Conservation (phyloP, 192 early-diverging fungal genomes). For the Coemansia sp. region DNA sequence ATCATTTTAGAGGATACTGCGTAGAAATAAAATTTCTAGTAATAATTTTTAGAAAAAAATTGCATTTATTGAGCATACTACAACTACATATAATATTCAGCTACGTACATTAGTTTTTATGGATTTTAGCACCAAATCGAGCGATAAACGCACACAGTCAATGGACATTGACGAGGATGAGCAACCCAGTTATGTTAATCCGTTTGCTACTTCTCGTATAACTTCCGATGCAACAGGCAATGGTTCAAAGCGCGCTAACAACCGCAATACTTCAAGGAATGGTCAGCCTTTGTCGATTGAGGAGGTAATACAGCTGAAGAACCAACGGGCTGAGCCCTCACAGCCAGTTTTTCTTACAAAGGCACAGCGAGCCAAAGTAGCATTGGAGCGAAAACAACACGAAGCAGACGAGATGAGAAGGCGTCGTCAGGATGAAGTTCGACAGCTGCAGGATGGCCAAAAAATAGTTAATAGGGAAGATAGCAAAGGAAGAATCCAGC, state of each 20-base stretch:
- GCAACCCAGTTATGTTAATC: neutral
- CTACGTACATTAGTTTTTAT: neutral
- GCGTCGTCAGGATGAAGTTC: constrained; percentile 64
- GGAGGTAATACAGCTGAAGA: constrained; percentile 37
- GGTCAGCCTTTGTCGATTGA: constrained; percentile 39
- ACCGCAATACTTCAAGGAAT: neutral
- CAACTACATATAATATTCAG: neutral
- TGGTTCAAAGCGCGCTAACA: neutral
- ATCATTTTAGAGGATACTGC: neutral
- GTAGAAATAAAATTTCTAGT: neutral
- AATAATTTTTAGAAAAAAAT: neutral
- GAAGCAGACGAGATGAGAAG: constrained; percentile 74
- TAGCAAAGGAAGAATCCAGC: neutral
- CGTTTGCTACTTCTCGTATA: neutral
- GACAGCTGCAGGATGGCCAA: constrained; percentile 13
- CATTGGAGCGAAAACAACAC: constrained; percentile 75
- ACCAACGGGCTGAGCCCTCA: constrained; percentile 22
- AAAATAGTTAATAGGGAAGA: neutral
- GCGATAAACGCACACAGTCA: neutral
- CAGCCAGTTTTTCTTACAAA: constrained; percentile 78
- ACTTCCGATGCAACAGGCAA: neutral
- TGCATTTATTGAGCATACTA: neutral
- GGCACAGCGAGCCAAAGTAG: constrained; percentile 82
- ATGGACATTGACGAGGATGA: neutral
- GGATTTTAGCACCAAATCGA: neutral